Evolutionary conservation across 1,139 yeast species (phyloP).

Genomic region (Diutina catenulata): DNA sequence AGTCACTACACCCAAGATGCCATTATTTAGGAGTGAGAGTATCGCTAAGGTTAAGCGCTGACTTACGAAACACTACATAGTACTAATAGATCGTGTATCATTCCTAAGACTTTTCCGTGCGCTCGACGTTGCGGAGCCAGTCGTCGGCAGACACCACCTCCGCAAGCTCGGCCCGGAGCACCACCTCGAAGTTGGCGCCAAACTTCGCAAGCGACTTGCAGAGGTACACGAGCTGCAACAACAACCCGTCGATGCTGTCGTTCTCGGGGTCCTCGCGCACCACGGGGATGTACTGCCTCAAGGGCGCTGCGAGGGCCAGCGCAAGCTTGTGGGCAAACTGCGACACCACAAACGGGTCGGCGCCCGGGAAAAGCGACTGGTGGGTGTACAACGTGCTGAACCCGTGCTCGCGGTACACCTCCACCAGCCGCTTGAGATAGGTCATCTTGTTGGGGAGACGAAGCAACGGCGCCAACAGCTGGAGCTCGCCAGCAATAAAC

Average conservation of each 20-base stretch:
- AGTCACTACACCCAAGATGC: too few relatives aligned
- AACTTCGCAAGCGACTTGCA: slow-evolving; percentile 63
- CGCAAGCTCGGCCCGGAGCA: not conserved
- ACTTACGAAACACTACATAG: too few relatives aligned
- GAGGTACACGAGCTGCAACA: slow-evolving; percentile 65
- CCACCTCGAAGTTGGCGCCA: slow-evolving; percentile 52
- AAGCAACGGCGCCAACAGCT: slow-evolving; percentile 42
- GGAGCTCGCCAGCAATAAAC: slow-evolving; percentile 48
- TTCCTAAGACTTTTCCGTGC: too few relatives aligned
- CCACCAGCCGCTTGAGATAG: slow-evolving; percentile 68
- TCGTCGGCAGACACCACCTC: slow-evolving; percentile 1
- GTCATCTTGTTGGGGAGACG: slow-evolving; percentile 39
- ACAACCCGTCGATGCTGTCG: slow-evolving; percentile 35
- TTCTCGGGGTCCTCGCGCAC: not conserved
- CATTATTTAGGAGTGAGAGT: too few relatives aligned
- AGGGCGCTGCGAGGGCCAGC: slow-evolving; percentile 15
- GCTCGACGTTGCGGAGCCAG: slow-evolving; percentile 4
- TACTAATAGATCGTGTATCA: too few relatives aligned
- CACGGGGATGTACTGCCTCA: slow-evolving; percentile 19
- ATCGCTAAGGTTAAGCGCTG: too few relatives aligned
- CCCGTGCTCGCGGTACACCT: slow-evolving; percentile 72
- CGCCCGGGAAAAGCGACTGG: slow-evolving; percentile 45
- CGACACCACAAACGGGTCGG: slow-evolving; percentile 12
- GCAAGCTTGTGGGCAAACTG: slow-evolving; percentile 22
- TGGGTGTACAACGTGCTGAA: slow-evolving; percentile 62